A percentile compares a stretch with the other conserved stretches of the same genome.
phyloP scores from a whole-genome alignment of 1,139 yeast genomes.

The Maudiozyma humilis region DNA sequence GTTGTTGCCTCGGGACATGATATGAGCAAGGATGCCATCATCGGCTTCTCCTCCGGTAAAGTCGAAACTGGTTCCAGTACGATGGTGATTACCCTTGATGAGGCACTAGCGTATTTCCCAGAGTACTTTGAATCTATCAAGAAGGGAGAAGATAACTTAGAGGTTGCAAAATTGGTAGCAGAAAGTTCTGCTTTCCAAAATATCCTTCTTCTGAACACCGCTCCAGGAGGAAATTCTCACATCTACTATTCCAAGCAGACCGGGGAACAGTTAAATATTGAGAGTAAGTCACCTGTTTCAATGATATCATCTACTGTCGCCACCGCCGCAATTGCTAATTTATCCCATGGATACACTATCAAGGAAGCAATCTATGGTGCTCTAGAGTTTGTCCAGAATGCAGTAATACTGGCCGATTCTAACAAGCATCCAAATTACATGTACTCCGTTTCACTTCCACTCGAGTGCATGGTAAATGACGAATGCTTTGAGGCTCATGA shows the following conservation, averaged over 20 bases:
- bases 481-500: conserved; percentile 21
- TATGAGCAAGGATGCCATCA: not conserved
- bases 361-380: conserved; percentile 45
- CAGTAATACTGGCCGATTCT: conserved; percentile 33
- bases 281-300: conserved; percentile 71
- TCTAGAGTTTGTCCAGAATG: conserved; percentile 57
- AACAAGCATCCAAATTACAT: conserved; percentile 34
- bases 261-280: not conserved
- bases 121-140: not conserved
- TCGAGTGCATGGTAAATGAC: conserved; percentile 25
- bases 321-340: conserved; percentile 65
- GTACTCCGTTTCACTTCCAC: conserved; percentile 31
- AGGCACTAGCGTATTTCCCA: not conserved
- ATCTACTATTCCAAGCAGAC: not conserved
- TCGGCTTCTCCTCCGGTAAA: not conserved
- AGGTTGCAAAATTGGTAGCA: not conserved
- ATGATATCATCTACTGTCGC: conserved; percentile 45
- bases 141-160: not conserved
- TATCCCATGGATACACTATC: conserved; percentile 46
- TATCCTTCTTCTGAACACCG: not conserved
- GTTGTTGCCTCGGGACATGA: not conserved
- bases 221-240: not conserved
- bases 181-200: not conserved
- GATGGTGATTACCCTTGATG: not conserved
- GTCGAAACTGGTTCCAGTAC: not conserved